Evolutionary conservation across 2,329 filamentous ascomycete genomes (phyloP).

Genomic region (Penicillium carneum): DNA sequence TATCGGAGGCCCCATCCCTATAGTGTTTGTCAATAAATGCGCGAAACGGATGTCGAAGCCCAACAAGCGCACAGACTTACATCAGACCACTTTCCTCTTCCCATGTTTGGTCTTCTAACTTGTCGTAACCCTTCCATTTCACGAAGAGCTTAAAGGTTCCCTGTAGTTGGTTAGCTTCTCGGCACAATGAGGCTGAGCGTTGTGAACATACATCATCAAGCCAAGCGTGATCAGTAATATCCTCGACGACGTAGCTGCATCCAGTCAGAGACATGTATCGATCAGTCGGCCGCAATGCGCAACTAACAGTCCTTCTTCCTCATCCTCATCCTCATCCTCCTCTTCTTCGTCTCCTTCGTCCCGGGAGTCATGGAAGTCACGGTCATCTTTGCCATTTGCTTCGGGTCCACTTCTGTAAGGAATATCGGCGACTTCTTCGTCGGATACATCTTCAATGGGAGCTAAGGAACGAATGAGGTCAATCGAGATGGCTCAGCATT

Average conservation of each 20-base stretch:
- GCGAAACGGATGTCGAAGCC: background rate
- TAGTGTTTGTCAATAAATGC: slow-evolving; percentile 29
- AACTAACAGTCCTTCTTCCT: slow-evolving; percentile 48
- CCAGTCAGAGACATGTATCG: slow-evolving; percentile 23
- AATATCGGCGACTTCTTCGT: slow-evolving; percentile 50
- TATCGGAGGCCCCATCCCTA: slow-evolving; percentile 51
- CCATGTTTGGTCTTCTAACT: slow-evolving; percentile 53
- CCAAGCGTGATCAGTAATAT: slow-evolving; percentile 49
- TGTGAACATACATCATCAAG: slow-evolving; percentile 42
- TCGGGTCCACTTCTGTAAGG: slow-evolving; percentile 45
- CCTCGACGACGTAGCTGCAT: slow-evolving; percentile 52
- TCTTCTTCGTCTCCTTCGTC: slow-evolving; percentile 31
- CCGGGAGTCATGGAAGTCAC: slow-evolving; percentile 8
- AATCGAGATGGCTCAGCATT: slow-evolving; percentile 21
- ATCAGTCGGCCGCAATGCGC: slow-evolving; percentile 15
- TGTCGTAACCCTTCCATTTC: slow-evolving; percentile 58
- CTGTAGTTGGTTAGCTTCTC: slow-evolving; percentile 39
- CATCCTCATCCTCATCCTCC: slow-evolving; percentile 29
- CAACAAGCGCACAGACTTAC: slow-evolving; percentile 36
- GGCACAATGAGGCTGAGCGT: background rate
- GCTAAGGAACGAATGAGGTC: slow-evolving; percentile 32
- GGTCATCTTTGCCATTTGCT: slow-evolving; percentile 29
- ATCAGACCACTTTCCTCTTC: slow-evolving; percentile 56
- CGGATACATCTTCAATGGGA: slow-evolving; percentile 45
- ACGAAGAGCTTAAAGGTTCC: slow-evolving; percentile 51